These are phyloP conservation scores for Pseudopyrenochaeta lycopersici DNA, from an alignment of 2,329 filamentous ascomycete species.

Conservation along the genomic window DNA sequence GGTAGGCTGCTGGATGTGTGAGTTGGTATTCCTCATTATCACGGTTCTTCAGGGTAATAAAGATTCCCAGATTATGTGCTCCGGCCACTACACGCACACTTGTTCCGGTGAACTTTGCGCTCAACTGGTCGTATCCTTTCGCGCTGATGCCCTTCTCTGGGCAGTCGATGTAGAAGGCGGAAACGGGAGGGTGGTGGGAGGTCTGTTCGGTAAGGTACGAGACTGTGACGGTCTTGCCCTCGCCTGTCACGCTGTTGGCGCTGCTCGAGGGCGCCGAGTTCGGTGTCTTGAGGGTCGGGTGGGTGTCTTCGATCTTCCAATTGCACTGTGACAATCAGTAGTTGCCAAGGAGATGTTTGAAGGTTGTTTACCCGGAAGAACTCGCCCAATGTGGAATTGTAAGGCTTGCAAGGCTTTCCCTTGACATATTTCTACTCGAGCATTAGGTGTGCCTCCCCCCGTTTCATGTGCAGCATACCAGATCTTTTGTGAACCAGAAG, in stretches of 20 bases:
- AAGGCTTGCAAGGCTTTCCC: constrained; percentile 97
- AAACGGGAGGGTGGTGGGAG: constrained; percentile 96
- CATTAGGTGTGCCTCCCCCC: constrained; percentile 24
- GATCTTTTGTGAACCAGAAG: constrained; percentile 99
- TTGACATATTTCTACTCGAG: constrained; percentile 87
- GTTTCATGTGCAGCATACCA: constrained; percentile 59
- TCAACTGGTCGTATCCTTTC: constrained; percentile 93
- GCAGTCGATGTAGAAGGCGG: constrained; percentile 92
- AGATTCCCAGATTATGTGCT: constrained; percentile 94
- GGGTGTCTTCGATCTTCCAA: constrained; percentile 88
- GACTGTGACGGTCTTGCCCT: constrained; percentile 71
- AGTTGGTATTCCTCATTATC: constrained; percentile 93
- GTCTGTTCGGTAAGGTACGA: constrained; percentile 98
- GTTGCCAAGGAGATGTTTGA: not conserved
- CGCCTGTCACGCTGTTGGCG: constrained; percentile 46
- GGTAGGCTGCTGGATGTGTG: constrained; percentile 90
- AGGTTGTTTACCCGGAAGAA: constrained; percentile 81
- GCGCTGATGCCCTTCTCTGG: constrained; percentile 89
- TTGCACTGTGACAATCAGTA: constrained; percentile 71
- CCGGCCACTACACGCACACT: constrained; percentile 91
- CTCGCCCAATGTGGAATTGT: constrained; percentile 95
- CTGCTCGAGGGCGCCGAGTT: constrained; percentile 53
- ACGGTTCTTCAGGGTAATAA: constrained; percentile 82
- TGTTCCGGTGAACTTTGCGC: constrained; percentile 96
- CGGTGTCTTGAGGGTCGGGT: constrained; percentile 64